Evolutionary conservation across 1,139 yeast species (phyloP), one percentile per base, ranked within the genome.

Genomic region (Blastobotrys capitulatus): DNA sequence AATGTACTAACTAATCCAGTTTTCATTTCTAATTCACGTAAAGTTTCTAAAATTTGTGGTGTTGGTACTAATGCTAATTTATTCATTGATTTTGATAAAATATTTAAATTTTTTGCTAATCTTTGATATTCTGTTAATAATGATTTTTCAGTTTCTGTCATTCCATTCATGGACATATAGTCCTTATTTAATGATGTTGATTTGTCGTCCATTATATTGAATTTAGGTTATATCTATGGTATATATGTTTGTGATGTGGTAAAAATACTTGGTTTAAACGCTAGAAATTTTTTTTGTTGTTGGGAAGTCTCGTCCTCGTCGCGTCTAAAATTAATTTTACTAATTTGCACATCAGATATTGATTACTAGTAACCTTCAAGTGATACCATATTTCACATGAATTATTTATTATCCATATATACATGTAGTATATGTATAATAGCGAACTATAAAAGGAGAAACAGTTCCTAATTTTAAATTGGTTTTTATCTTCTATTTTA

Each of bases 1-100:
- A 78, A 68, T 4, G 83, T 80, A 54, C 77, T 76, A n/a, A 80
- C 80, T 52, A 79, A 66, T 0, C 81, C 80, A 29, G 78, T 68
- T 54, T 79, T 78, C 59, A 76, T 71, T 60, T 80, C 85, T 52
- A 80, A 65, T 27, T 69, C 70, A 29, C 83, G 69, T 54, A 79
- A 61, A 49, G 76, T 75, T 37, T 74, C 78, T 34, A 77, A 64
- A 41, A 79, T 65, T 43, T 70, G 70, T 36, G 69, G 60, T 4
- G 68, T 63, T 9, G 72, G 69, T 19, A 53, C 55, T 2, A 59
- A 48, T 6, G 66, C 59, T 37, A 63, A 53, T 40, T 54, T 52
- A 20, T 54, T 41, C 42, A 60, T 56, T 44, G 60, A 52, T 34
- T 53, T 55, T 8, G 62, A 59, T 2, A 61, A 54, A 36, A 48